phyloP scores from a whole-genome alignment of 2,329 filamentous ascomycete species.

The Colletotrichum endophyticum region DNA sequence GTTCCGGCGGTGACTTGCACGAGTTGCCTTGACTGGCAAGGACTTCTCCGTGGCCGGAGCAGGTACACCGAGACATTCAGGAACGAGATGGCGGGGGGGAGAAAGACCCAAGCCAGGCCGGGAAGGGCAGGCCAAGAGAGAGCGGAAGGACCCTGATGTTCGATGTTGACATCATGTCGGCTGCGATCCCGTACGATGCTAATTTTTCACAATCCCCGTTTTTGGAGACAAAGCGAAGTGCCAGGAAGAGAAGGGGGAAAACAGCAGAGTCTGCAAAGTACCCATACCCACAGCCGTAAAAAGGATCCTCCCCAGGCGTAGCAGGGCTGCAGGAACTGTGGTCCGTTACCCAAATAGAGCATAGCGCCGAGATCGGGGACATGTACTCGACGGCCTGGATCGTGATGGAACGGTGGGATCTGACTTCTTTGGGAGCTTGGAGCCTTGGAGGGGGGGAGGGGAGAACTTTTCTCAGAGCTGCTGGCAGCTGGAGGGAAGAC shows the following conservation, averaged over 20 bases:
- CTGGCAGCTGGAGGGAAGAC: neutral
- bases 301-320: neutral
- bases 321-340: conserved; percentile 21
- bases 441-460: neutral
- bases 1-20: neutral
- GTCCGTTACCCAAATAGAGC: neutral
- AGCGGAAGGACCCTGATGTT: neutral
- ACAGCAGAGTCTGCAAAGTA: neutral
- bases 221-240: neutral
- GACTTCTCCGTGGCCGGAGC: neutral
- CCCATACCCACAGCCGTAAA: neutral
- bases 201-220: neutral
- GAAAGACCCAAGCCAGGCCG: neutral
- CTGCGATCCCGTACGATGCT: neutral
- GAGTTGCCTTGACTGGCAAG: neutral
- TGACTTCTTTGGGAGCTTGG: neutral
- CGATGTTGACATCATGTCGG: conserved; percentile 6
- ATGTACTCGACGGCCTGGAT: conserved; percentile 6
- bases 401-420: conserved; percentile 13
- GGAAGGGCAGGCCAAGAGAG: neutral
- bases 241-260: neutral
- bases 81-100: neutral
- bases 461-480: neutral
- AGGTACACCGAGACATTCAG: neutral
- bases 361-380: conserved; percentile 1